These are phyloP conservation scores for Diaporthe velutina DNA, from an alignment of 2,329 filamentous ascomycete species.

Conservation along the genomic window DNA sequence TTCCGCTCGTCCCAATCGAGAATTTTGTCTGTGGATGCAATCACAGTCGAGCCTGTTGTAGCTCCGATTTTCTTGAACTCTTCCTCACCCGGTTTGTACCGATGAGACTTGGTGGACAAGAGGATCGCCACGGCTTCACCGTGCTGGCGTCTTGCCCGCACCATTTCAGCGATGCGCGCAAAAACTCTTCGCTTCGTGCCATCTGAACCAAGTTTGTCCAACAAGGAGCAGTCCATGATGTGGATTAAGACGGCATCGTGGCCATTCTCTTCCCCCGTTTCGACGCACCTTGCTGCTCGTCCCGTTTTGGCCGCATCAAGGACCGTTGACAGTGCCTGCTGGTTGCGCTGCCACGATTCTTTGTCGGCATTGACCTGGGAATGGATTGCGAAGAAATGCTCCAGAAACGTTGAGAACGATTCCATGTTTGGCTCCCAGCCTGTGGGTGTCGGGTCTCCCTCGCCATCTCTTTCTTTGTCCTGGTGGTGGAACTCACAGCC, in stretches of 20 bases:
- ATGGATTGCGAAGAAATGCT: background rate
- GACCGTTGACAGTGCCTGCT: background rate
- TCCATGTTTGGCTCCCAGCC: background rate
- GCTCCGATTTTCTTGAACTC: background rate
- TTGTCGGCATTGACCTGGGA: background rate
- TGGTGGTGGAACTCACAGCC: background rate
- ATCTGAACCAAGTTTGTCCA: background rate
- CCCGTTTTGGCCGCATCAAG: background rate
- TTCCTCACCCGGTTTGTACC: background rate
- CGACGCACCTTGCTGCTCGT: background rate
- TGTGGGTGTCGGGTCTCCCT: background rate
- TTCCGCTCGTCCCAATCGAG: background rate
- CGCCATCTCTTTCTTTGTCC: background rate
- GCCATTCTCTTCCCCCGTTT: background rate
- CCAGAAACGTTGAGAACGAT: background rate
- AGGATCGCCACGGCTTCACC: background rate
- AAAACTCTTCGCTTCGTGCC: background rate
- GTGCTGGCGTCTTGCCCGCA: background rate
- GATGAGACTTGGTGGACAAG: background rate
- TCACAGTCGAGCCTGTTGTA: background rate
- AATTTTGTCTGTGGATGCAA: background rate
- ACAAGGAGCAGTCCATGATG: background rate
- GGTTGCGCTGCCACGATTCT: background rate
- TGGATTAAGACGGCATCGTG: background rate
- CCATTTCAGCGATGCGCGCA: background rate